Conservation (phyloP, 352 stramenopile genomes). For the Phytophthora pisi region DNA sequence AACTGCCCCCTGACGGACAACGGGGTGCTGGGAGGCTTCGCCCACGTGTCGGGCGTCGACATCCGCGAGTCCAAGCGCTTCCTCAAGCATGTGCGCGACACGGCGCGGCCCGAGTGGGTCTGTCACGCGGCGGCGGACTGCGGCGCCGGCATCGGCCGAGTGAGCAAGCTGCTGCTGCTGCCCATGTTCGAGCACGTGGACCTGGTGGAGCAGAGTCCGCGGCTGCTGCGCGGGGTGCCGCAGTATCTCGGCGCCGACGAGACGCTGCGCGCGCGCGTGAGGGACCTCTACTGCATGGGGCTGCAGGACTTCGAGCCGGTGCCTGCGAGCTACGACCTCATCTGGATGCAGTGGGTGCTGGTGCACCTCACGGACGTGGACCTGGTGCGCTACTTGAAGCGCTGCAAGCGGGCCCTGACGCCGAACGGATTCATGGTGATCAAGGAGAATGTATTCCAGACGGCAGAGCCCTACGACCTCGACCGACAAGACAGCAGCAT, state of each 20-base stretch:
- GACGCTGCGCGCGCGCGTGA: slow-evolving; percentile 41
- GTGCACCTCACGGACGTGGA: slow-evolving; percentile 96
- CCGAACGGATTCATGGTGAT: slow-evolving; percentile 66
- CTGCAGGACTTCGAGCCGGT: slow-evolving; percentile 91
- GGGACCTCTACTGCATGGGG: slow-evolving; percentile 90
- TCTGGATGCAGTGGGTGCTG: slow-evolving; percentile 98
- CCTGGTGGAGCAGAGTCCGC: slow-evolving; percentile 94
- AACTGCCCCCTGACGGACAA: slow-evolving; percentile 94
- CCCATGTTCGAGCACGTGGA: slow-evolving; percentile 90
- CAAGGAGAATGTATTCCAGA: slow-evolving; percentile 93
- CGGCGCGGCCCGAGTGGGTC: slow-evolving; percentile 53
- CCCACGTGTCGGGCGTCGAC: slow-evolving; percentile 82
- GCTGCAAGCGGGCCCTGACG: slow-evolving; percentile 78
- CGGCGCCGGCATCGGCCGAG: slow-evolving; percentile 93
- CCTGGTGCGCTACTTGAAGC: slow-evolving; percentile 91
- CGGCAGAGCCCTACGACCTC: slow-evolving; percentile 85
- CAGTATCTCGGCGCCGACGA: slow-evolving; percentile 84
- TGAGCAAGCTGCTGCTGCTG: slow-evolving; percentile 94
- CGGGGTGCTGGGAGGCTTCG: slow-evolving; percentile 94
- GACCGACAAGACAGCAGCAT: slow-evolving; percentile 95
- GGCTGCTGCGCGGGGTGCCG: slow-evolving; percentile 87
- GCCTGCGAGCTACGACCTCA: slow-evolving; percentile 89
- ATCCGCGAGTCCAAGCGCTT: slow-evolving; percentile 77
- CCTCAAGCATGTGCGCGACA: slow-evolving; percentile 47
- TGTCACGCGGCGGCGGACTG: slow-evolving; percentile 73